Evolutionary conservation across 2,329 filamentous ascomycete genomes (phyloP).

Genomic region (Pezicula radicicola): DNA sequence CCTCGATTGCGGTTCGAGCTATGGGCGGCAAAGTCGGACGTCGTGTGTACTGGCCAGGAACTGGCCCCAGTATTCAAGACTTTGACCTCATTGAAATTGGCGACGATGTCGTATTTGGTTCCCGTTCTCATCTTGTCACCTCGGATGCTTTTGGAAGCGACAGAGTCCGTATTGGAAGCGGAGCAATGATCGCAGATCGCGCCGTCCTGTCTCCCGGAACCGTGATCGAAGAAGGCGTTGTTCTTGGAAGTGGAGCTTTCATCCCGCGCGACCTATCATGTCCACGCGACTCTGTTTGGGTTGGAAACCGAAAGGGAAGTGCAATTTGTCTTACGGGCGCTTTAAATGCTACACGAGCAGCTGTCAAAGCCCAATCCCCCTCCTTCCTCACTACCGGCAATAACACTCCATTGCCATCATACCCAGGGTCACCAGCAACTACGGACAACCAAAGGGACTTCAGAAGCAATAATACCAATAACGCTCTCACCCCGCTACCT

Average conservation of each 20-base stretch:
- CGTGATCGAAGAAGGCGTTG: conserved; percentile 42
- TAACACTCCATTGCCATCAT: neutral
- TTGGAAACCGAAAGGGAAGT: conserved; percentile 49
- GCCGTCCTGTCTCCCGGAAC: conserved; percentile 50
- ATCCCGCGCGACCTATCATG: conserved; percentile 44
- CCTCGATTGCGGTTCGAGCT: conserved; percentile 45
- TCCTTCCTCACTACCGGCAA: neutral
- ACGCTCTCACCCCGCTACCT: neutral
- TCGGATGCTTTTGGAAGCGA: conserved; percentile 49
- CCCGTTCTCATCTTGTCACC: conserved; percentile 49
- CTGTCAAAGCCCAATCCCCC: neutral
- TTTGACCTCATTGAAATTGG: conserved; percentile 54
- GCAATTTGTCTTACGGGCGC: conserved; percentile 37
- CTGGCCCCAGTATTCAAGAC: conserved; percentile 49
- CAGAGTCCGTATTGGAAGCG: conserved; percentile 41
- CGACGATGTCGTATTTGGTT: conserved; percentile 58
- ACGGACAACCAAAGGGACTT: neutral
- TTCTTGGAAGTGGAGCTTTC: conserved; percentile 52
- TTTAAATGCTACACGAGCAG: neutral
- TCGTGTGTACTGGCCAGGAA: conserved; percentile 56
- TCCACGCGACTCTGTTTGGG: conserved; percentile 42
- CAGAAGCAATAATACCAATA: too few relatives aligned
- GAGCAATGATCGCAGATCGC: conserved; percentile 55
- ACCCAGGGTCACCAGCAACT: neutral
- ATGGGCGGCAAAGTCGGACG: conserved; percentile 50